These are phyloP conservation scores for Arthroderma uncinatum DNA, from an alignment of 2,329 filamentous ascomycete species.

Conservation along the genomic window DNA sequence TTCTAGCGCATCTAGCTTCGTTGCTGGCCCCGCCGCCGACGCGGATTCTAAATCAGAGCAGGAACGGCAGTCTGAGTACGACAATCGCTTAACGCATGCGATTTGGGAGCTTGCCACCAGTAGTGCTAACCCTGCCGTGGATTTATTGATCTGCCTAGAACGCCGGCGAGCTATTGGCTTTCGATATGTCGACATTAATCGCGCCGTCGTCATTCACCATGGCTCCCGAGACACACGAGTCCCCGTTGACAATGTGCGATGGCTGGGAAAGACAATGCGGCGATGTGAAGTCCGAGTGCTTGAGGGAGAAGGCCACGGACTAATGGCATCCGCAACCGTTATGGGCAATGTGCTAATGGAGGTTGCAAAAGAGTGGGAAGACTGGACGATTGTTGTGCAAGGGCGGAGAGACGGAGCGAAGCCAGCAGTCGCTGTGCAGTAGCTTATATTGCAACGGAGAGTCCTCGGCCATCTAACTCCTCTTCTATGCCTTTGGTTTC, in stretches of 20 bases:
- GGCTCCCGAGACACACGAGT: constrained; percentile 83
- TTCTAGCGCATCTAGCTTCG: constrained; percentile 10
- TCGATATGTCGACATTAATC: constrained; percentile 89
- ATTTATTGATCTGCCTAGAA: constrained; percentile 85
- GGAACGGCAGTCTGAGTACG: constrained; percentile 48
- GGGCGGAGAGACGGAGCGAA: constrained; percentile 25
- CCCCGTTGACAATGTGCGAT: constrained; percentile 86
- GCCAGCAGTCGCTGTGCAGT: not conserved
- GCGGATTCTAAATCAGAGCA: constrained; percentile 39
- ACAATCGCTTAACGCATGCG: constrained; percentile 73
- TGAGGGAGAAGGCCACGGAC: constrained; percentile 81
- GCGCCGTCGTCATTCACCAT: constrained; percentile 86
- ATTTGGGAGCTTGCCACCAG: constrained; percentile 92
- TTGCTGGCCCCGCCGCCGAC: constrained; percentile 12
- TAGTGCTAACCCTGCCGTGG: constrained; percentile 85
- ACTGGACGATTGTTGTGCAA: constrained; percentile 56
- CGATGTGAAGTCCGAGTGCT: constrained; percentile 83
- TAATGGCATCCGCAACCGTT: constrained; percentile 88
- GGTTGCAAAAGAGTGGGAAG: constrained; percentile 87
- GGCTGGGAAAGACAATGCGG: constrained; percentile 89
- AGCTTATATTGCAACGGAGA: not conserved
- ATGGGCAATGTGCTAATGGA: constrained; percentile 94
- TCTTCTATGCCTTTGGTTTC: not conserved
- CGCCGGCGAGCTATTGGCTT: constrained; percentile 86
- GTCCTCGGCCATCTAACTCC: not conserved